phyloP scores from a whole-genome alignment of 441 rosid species.

The Gossypium gossypioides region DNA sequence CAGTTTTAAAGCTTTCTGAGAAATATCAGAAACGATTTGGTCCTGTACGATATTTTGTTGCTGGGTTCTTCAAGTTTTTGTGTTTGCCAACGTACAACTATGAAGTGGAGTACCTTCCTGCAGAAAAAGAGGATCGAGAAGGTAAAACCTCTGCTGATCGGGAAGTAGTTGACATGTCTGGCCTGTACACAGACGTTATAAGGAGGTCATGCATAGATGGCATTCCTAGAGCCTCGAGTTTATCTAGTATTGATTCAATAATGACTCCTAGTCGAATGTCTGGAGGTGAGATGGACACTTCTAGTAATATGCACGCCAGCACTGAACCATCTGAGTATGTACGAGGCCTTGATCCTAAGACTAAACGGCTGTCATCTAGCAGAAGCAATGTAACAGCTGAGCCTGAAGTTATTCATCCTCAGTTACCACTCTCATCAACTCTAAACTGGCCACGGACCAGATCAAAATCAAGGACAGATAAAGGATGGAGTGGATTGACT shows the following conservation, averaged over 20 bases:
- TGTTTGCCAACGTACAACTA: conserved; percentile 91
- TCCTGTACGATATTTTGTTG: conserved; percentile 95
- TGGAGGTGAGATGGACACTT: conserved; percentile 68
- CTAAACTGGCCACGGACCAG: conserved; percentile 89
- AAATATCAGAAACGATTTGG: conserved; percentile 89
- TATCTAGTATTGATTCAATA: conserved; percentile 92
- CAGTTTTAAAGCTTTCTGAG: conserved; percentile 94
- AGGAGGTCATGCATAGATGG: conserved; percentile 71
- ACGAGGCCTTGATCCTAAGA: conserved; percentile 87
- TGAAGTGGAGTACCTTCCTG: conserved; percentile 93
- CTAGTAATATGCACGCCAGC: conserved; percentile 73
- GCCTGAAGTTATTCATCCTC: conserved; percentile 88
- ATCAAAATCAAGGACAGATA: conserved; percentile 84
- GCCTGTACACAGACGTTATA: conserved; percentile 72
- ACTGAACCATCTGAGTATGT: conserved; percentile 91
- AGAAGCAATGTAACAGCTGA: conserved; percentile 62
- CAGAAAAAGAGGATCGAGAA: conserved; percentile 56
- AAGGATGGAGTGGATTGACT: conserved; percentile 80
- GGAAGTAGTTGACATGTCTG: conserved; percentile 60
- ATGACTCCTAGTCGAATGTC: conserved; percentile 76
- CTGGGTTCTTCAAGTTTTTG: conserved; percentile 90
- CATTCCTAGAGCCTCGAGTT: conserved; percentile 92
- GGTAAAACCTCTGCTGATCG: conserved; percentile 29
- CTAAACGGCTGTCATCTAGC: conserved; percentile 74
- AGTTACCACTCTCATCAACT: conserved; percentile 33